Conservation (phyloP, 305 asterid genomes). For the Rubia peregrina region DNA sequence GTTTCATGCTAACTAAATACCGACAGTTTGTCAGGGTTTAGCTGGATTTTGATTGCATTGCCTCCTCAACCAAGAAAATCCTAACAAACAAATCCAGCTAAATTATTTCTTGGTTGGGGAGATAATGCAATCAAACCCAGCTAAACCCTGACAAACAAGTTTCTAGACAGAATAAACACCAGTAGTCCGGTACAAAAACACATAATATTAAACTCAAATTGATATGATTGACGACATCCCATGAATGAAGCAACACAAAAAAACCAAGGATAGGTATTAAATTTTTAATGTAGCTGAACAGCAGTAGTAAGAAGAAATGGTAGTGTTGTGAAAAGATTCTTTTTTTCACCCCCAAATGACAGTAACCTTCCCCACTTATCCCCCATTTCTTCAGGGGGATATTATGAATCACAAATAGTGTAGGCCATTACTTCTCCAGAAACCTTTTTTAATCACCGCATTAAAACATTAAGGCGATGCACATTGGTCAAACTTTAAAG, state of each 20-base stretch:
- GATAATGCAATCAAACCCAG: neutral
- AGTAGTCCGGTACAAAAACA: neutral
- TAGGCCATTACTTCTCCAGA: neutral
- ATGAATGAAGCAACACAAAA: neutral
- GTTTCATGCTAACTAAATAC: neutral
- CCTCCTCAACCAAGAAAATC: too few species aligned
- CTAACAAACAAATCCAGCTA: neutral
- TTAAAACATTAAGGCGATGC: neutral
- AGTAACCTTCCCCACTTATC: neutral
- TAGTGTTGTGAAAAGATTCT: neutral
- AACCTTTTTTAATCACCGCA: neutral
- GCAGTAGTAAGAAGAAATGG: neutral
- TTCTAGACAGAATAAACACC: neutral
- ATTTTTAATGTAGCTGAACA: neutral
- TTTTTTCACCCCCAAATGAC: neutral
- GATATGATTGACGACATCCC: slow-evolving; percentile 4
- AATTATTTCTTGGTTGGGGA: neutral
- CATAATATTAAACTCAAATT: neutral
- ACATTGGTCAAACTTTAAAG: neutral
- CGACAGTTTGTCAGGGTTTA: neutral
- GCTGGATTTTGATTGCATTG: too few species aligned
- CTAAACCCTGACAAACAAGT: slow-evolving; percentile 1
- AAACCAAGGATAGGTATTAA: neutral
- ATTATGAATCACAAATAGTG: neutral
- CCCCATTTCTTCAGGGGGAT: neutral